Evolutionary conservation across 805 yeast species (phyloP).

Genomic region (Spencermartinsiella europaea): DNA sequence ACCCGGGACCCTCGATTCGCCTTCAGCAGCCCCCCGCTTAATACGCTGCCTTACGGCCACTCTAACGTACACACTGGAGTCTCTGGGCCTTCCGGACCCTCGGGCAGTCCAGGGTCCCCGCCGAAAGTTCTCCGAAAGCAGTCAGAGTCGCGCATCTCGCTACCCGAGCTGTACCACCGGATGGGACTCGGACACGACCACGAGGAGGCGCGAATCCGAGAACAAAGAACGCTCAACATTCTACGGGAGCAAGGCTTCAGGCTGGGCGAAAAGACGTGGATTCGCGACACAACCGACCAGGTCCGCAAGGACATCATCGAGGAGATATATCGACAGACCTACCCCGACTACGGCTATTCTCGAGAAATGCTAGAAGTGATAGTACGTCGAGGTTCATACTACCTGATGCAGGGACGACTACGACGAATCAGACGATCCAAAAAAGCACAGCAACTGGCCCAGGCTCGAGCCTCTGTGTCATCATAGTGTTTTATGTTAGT

Average conservation of each 20-base stretch:
- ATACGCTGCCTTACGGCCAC: background rate
- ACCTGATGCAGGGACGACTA: slow-evolving; percentile 70
- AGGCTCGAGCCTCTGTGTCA: background rate
- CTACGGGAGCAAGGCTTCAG: slow-evolving; percentile 56
- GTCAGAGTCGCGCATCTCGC: slow-evolving; percentile 34
- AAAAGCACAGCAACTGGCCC: slow-evolving; percentile 1
- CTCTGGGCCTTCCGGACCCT: background rate
- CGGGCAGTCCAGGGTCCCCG: background rate
- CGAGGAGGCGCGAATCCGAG: slow-evolving; percentile 34
- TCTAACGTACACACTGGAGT: background rate
- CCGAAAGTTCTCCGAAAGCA: slow-evolving; percentile 21
- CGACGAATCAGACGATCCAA: slow-evolving; percentile 55
- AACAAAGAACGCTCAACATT: slow-evolving; percentile 34
- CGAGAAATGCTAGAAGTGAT: slow-evolving; percentile 59
- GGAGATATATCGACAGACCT: slow-evolving; percentile 45
- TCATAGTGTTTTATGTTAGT: background rate
- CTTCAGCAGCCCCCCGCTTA: background rate
- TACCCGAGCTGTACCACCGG: slow-evolving; percentile 32
- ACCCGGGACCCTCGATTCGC: background rate
- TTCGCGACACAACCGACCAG: slow-evolving; percentile 61
- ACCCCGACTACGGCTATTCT: slow-evolving; percentile 47
- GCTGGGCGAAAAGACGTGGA: slow-evolving; percentile 78
- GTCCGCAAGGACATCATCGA: slow-evolving; percentile 47
- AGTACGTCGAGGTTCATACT: slow-evolving; percentile 75
- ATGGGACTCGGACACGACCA: slow-evolving; percentile 37